These are phyloP conservation scores for Lomentospora prolificans DNA, from an alignment of 2,329 filamentous ascomycete species.

Conservation along the genomic window DNA sequence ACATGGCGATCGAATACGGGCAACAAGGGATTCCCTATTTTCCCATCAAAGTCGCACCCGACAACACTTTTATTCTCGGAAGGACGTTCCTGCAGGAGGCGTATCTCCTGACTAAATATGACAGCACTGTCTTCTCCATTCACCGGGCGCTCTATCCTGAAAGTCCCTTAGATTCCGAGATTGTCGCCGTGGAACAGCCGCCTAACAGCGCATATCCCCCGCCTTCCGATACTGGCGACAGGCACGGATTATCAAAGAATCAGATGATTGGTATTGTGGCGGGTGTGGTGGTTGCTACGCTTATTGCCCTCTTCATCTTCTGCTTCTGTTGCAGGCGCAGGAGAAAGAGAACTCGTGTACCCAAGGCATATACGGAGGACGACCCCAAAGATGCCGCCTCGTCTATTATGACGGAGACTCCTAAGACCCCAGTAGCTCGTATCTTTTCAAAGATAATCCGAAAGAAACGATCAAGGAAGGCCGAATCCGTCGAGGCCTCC, in stretches of 20 bases:
- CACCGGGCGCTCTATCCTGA: constrained; percentile 45
- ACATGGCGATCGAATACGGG: constrained; percentile 31
- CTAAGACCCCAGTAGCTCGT: constrained; percentile 25
- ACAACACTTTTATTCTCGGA: constrained; percentile 52
- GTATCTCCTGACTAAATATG: constrained; percentile 48
- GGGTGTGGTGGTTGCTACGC: constrained; percentile 26
- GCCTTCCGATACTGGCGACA: constrained; percentile 15
- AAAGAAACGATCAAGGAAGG: constrained; percentile 22
- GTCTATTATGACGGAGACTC: constrained; percentile 21
- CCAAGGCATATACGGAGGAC: constrained; percentile 12
- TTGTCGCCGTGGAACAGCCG: constrained; percentile 24
- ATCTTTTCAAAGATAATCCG: constrained; percentile 34
- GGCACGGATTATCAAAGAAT: constrained; percentile 25
- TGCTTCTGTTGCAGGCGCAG: constrained; percentile 26
- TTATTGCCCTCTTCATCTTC: constrained; percentile 20
- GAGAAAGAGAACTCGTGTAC: constrained; percentile 15
- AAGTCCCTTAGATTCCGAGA: constrained; percentile 30
- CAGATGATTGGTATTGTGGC: constrained; percentile 37
- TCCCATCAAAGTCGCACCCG: constrained; percentile 47
- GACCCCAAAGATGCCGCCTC: constrained; percentile 28
- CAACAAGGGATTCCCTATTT: constrained; percentile 49
- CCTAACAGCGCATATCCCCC: constrained; percentile 37
- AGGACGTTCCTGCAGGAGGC: constrained; percentile 63
- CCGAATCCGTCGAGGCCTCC: constrained; percentile 21
- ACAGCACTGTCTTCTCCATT: constrained; percentile 41